These are phyloP conservation scores for Vaccinium macrocarpon DNA, from an alignment of 148 eudicot genomes.

Conservation along the genomic window DNA sequence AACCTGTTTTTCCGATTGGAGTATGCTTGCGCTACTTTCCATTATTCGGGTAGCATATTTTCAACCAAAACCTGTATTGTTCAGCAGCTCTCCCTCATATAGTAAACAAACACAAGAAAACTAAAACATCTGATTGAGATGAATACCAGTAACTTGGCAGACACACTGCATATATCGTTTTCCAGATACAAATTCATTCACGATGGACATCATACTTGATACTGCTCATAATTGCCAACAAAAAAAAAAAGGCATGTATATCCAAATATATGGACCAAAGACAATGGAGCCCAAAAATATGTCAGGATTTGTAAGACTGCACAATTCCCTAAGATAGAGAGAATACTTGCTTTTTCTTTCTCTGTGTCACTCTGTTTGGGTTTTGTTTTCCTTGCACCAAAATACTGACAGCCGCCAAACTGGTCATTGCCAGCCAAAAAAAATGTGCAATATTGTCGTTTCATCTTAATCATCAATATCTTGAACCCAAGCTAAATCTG, in stretches of 20 bases:
- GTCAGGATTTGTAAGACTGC: slow-evolving; percentile 9
- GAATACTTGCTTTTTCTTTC: neutral
- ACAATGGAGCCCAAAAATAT: slow-evolving; percentile 8
- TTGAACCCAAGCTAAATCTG: slow-evolving; percentile 86
- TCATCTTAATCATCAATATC: slow-evolving; percentile 62
- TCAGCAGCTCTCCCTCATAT: neutral
- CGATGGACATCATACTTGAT: neutral
- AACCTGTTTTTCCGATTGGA: too few relatives aligned
- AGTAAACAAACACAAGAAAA: neutral
- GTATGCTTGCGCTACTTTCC: too few relatives aligned
- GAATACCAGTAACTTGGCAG: neutral
- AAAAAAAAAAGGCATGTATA: neutral
- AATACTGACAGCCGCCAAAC: neutral
- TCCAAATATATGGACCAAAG: neutral
- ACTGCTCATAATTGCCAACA: neutral
- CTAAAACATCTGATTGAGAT: neutral
- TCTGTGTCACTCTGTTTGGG: neutral
- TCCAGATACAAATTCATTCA: neutral
- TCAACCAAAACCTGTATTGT: neutral
- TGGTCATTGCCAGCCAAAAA: slow-evolving; percentile 4
- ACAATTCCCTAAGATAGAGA: neutral
- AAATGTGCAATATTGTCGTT: neutral
- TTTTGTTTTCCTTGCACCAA: neutral
- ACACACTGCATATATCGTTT: neutral
- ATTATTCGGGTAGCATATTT: neutral